Evolutionary conservation across 164 flowering plant species (phyloP).

Genomic region (Chimonanthus salicifolius): DNA sequence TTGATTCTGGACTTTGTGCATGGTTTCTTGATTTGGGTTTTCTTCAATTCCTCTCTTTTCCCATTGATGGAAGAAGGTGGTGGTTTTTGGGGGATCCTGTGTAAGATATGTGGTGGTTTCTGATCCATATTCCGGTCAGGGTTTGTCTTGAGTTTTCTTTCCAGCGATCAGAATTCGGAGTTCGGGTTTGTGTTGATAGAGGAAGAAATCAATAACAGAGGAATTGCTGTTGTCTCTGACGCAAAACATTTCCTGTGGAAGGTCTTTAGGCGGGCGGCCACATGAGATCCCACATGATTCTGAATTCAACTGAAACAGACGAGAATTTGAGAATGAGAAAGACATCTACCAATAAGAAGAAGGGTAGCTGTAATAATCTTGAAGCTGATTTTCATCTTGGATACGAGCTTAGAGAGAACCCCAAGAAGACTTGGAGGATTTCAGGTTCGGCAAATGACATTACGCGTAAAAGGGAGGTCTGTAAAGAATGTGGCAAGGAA

Average conservation of each 20-base stretch:
- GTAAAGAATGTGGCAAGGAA: constrained; percentile 77
- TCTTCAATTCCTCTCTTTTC: constrained; percentile 11
- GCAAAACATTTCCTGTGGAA: constrained; percentile 70
- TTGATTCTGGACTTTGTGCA: not conserved
- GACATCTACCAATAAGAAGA: constrained; percentile 31
- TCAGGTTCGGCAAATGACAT: constrained; percentile 25
- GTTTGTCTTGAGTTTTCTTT: constrained; percentile 1
- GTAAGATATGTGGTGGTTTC: not conserved
- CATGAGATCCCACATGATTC: constrained; percentile 78
- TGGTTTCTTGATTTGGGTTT: constrained; percentile 33
- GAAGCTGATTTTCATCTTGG: constrained; percentile 3
- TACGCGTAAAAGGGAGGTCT: constrained; percentile 25
- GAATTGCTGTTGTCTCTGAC: constrained; percentile 70
- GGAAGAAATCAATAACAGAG: constrained; percentile 25
- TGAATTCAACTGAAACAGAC: constrained; percentile 25
- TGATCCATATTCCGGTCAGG: constrained; percentile 10
- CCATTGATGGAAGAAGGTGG: constrained; percentile 26
- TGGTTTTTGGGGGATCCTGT: constrained; percentile 38
- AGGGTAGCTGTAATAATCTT: constrained; percentile 26
- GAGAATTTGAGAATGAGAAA: constrained; percentile 25
- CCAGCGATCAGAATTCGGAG: not conserved
- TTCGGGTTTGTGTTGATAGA: constrained; percentile 12
- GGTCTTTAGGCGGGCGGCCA: constrained; percentile 85
- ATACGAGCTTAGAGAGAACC: constrained; percentile 26
- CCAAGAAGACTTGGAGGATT: constrained; percentile 62